Conservation (phyloP, 192 early-diverging fungal genomes). For the Entomortierella beljakovae region DNA sequence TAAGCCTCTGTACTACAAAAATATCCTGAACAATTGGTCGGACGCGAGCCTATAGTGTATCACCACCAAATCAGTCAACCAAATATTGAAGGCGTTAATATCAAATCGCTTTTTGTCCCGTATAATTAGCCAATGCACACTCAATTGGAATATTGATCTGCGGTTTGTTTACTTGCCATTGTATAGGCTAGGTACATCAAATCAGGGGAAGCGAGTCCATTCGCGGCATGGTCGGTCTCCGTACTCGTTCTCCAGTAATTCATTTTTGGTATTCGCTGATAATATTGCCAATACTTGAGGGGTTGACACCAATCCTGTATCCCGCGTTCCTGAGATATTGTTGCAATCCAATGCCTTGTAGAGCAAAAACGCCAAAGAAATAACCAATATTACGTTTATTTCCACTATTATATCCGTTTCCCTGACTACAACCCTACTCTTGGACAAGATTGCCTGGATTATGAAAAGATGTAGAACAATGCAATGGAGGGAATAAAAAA, state of each 20-base stretch:
- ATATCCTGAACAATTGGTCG: constrained; percentile 25
- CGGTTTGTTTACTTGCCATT: constrained; percentile 13
- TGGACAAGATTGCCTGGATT: neutral
- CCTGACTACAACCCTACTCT: neutral
- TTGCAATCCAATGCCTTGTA: too few species aligned
- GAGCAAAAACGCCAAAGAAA: too few species aligned
- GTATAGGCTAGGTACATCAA: constrained; percentile 32
- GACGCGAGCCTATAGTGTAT: constrained; percentile 34
- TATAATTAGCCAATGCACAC: too few species aligned
- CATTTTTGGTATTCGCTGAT: constrained; percentile 14
- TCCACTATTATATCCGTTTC: neutral
- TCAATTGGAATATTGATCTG: neutral
- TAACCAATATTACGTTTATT: too few species aligned
- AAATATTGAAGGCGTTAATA: too few species aligned
- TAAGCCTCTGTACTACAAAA: constrained; percentile 36
- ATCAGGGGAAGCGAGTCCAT: constrained; percentile 29
- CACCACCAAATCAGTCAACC: too few species aligned
- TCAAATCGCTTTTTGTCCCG: too few species aligned
- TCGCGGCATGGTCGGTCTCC: constrained; percentile 5
- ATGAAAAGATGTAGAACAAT: neutral
- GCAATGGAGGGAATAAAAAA: neutral
- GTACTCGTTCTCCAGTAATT: constrained; percentile 14
- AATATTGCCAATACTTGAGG: too few species aligned
- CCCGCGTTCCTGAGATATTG: neutral
- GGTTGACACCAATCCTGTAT: too few species aligned